phyloP scores from a whole-genome alignment of 2,329 filamentous ascomycete species.

The Cladosporium oxysporum region DNA sequence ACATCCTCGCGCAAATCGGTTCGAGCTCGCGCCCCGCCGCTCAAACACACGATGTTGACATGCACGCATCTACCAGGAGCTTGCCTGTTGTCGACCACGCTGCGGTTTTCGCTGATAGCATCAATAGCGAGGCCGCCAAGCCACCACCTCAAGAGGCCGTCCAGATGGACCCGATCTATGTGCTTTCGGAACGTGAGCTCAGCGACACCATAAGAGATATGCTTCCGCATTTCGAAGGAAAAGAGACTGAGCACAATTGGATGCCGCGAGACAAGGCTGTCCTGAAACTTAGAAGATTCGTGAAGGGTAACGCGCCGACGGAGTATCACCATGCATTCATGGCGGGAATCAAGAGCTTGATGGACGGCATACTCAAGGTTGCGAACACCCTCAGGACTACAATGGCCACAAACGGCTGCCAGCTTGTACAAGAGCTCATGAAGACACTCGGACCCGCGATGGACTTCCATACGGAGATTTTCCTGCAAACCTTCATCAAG shows the following conservation, averaged over 20 bases:
- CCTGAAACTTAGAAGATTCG: slow-evolving; percentile 72
- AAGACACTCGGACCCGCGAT: slow-evolving; percentile 73
- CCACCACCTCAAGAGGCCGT: slow-evolving; percentile 66
- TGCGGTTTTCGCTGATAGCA: slow-evolving; percentile 46
- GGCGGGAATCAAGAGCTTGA: slow-evolving; percentile 66
- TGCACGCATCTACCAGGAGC: slow-evolving; percentile 46
- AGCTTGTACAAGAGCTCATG: slow-evolving; percentile 81
- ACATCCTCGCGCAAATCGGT: slow-evolving; percentile 74
- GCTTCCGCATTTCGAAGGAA: slow-evolving; percentile 79
- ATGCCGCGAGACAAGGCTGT: slow-evolving; percentile 79
- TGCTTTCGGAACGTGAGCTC: slow-evolving; percentile 83
- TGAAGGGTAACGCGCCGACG: slow-evolving; percentile 78
- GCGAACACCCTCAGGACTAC: slow-evolving; percentile 84
- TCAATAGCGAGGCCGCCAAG: slow-evolving; percentile 51
- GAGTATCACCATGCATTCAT: slow-evolving; percentile 76
- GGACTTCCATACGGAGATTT: slow-evolving; percentile 85
- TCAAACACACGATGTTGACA: slow-evolving; percentile 14
- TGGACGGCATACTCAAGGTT: slow-evolving; percentile 88
- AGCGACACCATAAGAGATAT: slow-evolving; percentile 85
- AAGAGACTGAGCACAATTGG: slow-evolving; percentile 91
- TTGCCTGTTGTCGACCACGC: slow-evolving; percentile 44
- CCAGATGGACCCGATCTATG: slow-evolving; percentile 74
- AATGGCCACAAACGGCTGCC: slow-evolving; percentile 82
- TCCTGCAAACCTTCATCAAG: slow-evolving; percentile 88
- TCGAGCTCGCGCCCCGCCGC: slow-evolving; percentile 44